Evolutionary conservation across 1,284 basidiomycete species (phyloP).

Genomic region (Vanrija pseudolonga): DNA sequence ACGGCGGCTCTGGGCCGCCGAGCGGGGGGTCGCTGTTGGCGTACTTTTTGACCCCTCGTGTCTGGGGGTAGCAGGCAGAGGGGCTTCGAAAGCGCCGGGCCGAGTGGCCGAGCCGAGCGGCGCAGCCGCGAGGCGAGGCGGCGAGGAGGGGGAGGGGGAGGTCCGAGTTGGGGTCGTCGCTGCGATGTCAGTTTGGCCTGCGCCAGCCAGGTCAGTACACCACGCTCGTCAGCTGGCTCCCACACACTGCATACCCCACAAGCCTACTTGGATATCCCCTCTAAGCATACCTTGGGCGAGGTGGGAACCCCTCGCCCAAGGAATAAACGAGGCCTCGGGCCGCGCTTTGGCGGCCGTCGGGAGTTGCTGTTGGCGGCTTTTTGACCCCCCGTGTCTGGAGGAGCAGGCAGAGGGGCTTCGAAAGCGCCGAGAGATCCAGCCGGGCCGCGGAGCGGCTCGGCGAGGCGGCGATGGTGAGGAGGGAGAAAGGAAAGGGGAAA

Average conservation of each 20-base stretch:
- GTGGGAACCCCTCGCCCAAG: slow-evolving; percentile 19
- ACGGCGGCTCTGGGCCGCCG: not conserved
- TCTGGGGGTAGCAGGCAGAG: slow-evolving; percentile 37
- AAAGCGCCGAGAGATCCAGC: no score
- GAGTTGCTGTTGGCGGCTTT: slow-evolving; percentile 39
- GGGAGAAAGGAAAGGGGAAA: not conserved
- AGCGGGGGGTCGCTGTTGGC: slow-evolving; percentile 25
- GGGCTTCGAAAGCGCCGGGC: slow-evolving; percentile 50
- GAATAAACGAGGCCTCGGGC: slow-evolving; percentile 37
- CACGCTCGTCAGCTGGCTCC: no score
- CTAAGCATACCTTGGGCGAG: slow-evolving; percentile 41
- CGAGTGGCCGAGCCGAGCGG: not conserved
- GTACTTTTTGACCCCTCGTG: slow-evolving; percentile 47
- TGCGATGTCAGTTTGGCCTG: not conserved
- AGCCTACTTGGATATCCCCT: slow-evolving; percentile 29
- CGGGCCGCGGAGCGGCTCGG: not conserved
- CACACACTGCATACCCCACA: no score
- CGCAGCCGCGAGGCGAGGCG: not conserved
- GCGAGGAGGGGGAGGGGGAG: not conserved
- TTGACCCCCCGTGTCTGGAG: slow-evolving; percentile 45
- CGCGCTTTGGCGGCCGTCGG: not conserved
- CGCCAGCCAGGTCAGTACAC: not conserved
- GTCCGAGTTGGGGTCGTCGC: not conserved
- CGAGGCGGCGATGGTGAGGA: not conserved
- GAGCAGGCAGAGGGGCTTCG: slow-evolving; percentile 46